Percentiles rank a stretch among this genome's conserved stretches.
phyloP scores from a whole-genome alignment of 495 filamentous ascomycete genomes.

The Friedmanniomyces simplex region DNA sequence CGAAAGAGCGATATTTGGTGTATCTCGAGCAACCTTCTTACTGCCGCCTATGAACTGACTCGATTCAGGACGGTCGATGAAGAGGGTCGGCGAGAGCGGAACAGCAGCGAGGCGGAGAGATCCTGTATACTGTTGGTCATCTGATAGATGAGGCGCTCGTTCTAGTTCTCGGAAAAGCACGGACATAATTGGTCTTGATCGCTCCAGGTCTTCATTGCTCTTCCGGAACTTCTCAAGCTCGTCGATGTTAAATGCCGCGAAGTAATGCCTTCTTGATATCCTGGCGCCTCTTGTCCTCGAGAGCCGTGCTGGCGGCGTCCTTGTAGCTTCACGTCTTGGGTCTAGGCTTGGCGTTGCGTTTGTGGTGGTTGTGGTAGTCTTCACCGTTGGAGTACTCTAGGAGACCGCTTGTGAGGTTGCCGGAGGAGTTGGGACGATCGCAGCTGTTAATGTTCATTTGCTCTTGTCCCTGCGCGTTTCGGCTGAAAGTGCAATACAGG shows the following conservation, averaged over 20 bases:
- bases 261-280: slow-evolving; percentile 38
- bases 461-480: background rate
- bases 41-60: too few relatives aligned
- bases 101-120: too few relatives aligned
- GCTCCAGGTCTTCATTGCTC: slow-evolving; percentile 36
- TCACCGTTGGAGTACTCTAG: background rate
- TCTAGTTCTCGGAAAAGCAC: slow-evolving; percentile 42
- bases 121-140: too few relatives aligned
- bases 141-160: slow-evolving; percentile 36
- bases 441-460: background rate
- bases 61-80: too few relatives aligned
- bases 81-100: too few relatives aligned
- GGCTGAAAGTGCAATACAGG: too few relatives aligned
- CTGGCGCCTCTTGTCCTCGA: slow-evolving; percentile 15
- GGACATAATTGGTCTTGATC: slow-evolving; percentile 39
- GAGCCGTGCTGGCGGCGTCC: slow-evolving; percentile 15
- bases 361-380: background rate
- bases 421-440: background rate
- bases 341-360: background rate
- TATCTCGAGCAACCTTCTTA: too few relatives aligned
- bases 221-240: slow-evolving; percentile 36
- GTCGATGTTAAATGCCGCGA: slow-evolving; percentile 35
- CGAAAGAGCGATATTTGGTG: too few relatives aligned
- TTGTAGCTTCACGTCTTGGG: slow-evolving; percentile 12
- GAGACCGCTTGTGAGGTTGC: slow-evolving; percentile 5